A percentile compares a stretch with the other conserved stretches of the same genome.
These are phyloP conservation scores for Aspergillus sp. DNA, from an alignment of 2,329 filamentous ascomycete species.

Conservation along the genomic window DNA sequence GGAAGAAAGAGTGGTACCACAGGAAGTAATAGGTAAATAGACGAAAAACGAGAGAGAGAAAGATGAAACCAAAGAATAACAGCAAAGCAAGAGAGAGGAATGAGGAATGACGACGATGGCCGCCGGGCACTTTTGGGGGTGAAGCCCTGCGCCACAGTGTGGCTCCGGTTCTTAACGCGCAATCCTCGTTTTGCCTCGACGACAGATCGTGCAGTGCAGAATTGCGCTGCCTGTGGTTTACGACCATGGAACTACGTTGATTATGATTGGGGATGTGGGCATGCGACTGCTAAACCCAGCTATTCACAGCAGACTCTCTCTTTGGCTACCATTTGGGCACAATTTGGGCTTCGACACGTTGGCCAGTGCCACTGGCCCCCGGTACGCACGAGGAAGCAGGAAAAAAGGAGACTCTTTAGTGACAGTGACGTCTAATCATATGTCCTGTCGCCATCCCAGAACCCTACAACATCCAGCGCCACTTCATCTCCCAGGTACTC, in stretches of 20 bases:
- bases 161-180: neutral
- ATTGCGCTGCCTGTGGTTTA: neutral
- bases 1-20: neutral
- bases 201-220: neutral
- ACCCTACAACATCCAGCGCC: slow-evolving; percentile 25
- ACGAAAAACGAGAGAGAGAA: neutral
- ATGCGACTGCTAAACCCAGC: no score
- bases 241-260: no score
- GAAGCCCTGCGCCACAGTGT: neutral
- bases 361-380: neutral
- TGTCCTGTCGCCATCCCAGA: slow-evolving; percentile 29
- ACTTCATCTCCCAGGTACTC: slow-evolving; percentile 26
- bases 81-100: slow-evolving; percentile 1
- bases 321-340: neutral
- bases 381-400: neutral
- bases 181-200: neutral
- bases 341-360: neutral
- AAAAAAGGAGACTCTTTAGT: neutral
- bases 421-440: slow-evolving; percentile 14
- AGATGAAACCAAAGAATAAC: neutral
- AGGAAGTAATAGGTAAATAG: neutral
- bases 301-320: neutral
- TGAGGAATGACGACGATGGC: slow-evolving; percentile 10
- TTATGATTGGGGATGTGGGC: no score
- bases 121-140: neutral